phyloP scores from a whole-genome alignment of 2,329 filamentous ascomycete species.

The Penicillium sp. region DNA sequence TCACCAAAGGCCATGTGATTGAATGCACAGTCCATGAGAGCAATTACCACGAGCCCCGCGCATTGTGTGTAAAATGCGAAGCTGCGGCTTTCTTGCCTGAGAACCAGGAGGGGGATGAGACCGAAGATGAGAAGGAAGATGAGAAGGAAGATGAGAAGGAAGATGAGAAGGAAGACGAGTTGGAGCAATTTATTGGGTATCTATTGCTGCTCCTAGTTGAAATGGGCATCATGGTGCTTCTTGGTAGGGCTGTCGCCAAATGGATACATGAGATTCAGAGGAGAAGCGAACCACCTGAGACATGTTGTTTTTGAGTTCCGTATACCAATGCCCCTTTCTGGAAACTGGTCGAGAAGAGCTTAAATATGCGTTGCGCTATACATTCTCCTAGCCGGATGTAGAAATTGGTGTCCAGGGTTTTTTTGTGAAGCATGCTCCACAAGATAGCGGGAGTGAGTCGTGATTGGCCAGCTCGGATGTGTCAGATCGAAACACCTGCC shows the following conservation, averaged over 20 bases:
- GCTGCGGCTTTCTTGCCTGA: background rate
- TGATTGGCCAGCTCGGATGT: background rate
- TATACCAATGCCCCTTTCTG: background rate
- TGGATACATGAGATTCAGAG: background rate
- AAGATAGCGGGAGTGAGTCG: background rate
- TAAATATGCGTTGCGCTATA: background rate
- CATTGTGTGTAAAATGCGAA: background rate
- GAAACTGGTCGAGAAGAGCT: background rate
- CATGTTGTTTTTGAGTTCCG: background rate
- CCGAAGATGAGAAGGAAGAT: background rate
- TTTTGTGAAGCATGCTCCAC: no score
- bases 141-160: background rate
- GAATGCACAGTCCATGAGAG: background rate
- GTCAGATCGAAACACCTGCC: constrained; percentile 4
- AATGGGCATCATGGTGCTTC: background rate
- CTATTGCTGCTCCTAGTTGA: background rate
- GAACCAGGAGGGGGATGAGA: background rate
- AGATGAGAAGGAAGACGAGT: background rate
- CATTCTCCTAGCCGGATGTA: no score
- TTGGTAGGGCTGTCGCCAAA: background rate
- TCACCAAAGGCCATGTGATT: background rate
- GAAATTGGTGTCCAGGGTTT: no score
- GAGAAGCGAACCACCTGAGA: background rate
- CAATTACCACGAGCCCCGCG: background rate
- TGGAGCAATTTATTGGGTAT: background rate